A percentile compares a stretch with the other conserved stretches of the same genome.
Conservation (phyloP, 2,329 filamentous ascomycete species). For the Didymella keratinophila region DNA sequence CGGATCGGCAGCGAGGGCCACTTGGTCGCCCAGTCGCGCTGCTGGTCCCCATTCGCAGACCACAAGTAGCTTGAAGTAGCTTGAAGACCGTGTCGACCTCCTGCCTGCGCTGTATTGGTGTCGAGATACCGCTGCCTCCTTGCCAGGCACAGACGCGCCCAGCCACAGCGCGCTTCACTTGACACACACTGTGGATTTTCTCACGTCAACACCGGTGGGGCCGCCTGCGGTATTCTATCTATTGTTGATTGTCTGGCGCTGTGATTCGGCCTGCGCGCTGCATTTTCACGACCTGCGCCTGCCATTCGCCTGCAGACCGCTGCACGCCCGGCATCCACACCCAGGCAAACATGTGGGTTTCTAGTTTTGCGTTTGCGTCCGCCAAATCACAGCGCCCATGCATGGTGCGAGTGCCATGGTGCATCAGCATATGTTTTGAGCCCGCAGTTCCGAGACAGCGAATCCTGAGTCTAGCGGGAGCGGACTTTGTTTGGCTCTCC, state of each 20-base stretch:
- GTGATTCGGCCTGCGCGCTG: constrained; percentile 29
- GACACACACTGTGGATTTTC: constrained; percentile 7
- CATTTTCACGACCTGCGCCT: constrained; percentile 17
- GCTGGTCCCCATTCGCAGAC: constrained; percentile 9
- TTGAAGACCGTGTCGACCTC: constrained; percentile 13
- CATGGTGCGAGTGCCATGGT: constrained; percentile 13
- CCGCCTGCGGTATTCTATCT: not conserved
- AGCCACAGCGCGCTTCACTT: constrained; percentile 12
- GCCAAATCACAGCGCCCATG: constrained; percentile 12
- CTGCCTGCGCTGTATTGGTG: not conserved
- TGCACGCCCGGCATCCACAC: not conserved
- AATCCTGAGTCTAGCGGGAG: constrained; percentile 1
- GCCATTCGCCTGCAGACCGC: constrained; percentile 29
- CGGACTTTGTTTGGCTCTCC: constrained; percentile 3
- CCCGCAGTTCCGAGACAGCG: constrained; percentile 16
- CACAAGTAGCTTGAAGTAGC: constrained; percentile 13
- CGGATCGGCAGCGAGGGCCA: constrained; percentile 19
- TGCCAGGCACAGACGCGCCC: constrained; percentile 5
- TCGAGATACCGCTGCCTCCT: constrained; percentile 17
- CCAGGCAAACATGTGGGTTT: constrained; percentile 20
- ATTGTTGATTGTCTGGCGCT: constrained; percentile 14
- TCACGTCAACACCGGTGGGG: constrained; percentile 2
- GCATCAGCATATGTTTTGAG: constrained; percentile 22
- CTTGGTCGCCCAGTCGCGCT: constrained; percentile 11
- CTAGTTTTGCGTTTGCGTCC: constrained; percentile 8